These are phyloP conservation scores for Metschnikowia noctiluminum DNA, from an alignment of 805 yeast genomes.

Conservation along the genomic window DNA sequence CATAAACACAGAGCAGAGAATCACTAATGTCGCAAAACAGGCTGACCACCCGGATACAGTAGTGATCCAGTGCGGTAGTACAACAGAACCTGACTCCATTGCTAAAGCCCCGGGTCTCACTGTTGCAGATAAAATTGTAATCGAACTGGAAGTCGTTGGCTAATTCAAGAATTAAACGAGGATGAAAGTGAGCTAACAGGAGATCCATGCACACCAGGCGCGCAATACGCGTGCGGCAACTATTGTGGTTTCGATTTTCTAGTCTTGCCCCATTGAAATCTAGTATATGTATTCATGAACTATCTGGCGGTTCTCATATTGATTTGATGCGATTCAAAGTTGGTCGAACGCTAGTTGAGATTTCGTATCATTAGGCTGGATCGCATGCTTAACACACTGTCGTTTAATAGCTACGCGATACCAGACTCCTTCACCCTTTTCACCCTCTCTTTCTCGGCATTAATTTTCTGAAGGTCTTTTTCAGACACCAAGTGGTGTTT, in stretches of 20 bases:
- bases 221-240: not conserved
- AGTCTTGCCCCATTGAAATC: too few species aligned
- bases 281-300: too few species aligned
- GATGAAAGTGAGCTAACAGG: too few species aligned
- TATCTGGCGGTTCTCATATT: too few species aligned
- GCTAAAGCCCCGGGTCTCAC: not conserved
- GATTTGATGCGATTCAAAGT: too few species aligned
- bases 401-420: slow-evolving; percentile 4
- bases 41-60: slow-evolving; percentile 21
- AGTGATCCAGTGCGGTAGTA: slow-evolving; percentile 22
- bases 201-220: slow-evolving; percentile 4
- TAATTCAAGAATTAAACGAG: too few species aligned
- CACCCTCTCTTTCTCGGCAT: slow-evolving; percentile 28
- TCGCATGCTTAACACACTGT: too few species aligned
- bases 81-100: slow-evolving; percentile 2
- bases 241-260: not conserved
- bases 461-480: slow-evolving; percentile 47
- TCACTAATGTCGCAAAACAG: slow-evolving; percentile 22
- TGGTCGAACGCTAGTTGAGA: too few species aligned
- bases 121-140: too few species aligned
- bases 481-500: slow-evolving; percentile 68
- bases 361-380: too few species aligned
- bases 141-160: too few species aligned
- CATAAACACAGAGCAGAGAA: slow-evolving; percentile 24
- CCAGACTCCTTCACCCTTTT: slow-evolving; percentile 13